phyloP scores from a whole-genome alignment of 169 alveolate species.

The Plasmodium malariae region DNA sequence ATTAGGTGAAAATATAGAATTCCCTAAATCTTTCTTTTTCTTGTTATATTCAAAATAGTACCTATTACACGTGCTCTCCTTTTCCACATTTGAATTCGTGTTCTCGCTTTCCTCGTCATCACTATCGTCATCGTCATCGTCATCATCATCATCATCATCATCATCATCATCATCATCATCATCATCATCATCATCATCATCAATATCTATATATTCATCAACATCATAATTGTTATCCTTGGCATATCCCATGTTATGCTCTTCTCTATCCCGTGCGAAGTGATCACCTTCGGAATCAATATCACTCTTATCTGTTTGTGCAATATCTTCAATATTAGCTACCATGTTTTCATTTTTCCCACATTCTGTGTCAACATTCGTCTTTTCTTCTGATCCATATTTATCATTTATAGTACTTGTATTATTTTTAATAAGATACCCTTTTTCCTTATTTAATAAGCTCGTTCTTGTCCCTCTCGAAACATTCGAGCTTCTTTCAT shows the following conservation, averaged over 20 bases:
- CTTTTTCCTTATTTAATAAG: background rate
- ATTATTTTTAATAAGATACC: background rate
- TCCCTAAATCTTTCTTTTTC: constrained; percentile 15
- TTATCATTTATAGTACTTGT: too few relatives aligned
- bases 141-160: background rate
- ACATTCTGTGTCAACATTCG: background rate
- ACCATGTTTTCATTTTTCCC: too few relatives aligned
- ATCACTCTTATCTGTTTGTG: too few relatives aligned
- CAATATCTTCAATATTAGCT: too few relatives aligned
- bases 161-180: constrained; percentile 3
- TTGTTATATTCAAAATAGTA: constrained; percentile 28
- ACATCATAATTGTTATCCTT: background rate
- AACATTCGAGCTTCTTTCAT: background rate
- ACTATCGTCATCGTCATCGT: background rate
- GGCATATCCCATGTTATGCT: background rate
- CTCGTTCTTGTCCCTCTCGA: background rate
- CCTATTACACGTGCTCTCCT: background rate
- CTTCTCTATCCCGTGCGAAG: too few relatives aligned
- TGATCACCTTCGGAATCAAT: too few relatives aligned
- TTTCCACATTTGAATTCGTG: background rate
- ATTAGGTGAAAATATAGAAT: constrained; percentile 47
- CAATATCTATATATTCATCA: background rate
- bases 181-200: background rate
- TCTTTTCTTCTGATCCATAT: too few relatives aligned
- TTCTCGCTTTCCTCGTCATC: constrained; percentile 4